A percentile compares a stretch with the other conserved stretches of the same genome.
These are phyloP conservation scores for Nicotiana otophora DNA, from an alignment of 257 asterid genomes.

Conservation along the genomic window DNA sequence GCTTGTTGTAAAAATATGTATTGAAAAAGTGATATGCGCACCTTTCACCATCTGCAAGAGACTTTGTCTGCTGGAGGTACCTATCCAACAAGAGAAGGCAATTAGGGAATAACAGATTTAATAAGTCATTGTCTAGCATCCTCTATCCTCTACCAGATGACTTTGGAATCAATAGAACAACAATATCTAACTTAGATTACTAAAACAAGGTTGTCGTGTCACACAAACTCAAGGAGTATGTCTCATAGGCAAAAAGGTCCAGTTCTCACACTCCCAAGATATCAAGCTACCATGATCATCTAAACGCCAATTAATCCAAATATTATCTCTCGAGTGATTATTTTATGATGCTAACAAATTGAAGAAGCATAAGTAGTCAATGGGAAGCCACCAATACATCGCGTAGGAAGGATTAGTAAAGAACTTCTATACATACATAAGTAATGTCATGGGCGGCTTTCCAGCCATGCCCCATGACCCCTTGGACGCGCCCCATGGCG, in stretches of 20 bases:
- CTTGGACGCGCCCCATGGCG: too few relatives aligned
- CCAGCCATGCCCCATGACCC: too few relatives aligned
- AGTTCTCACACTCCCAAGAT: background rate
- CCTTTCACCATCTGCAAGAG: constrained; percentile 26
- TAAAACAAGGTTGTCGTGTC: background rate
- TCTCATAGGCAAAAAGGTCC: background rate
- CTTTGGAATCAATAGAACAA: background rate
- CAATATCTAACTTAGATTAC: background rate
- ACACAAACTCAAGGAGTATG: background rate
- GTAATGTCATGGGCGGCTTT: too few relatives aligned
- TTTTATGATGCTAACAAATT: background rate
- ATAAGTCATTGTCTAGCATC: background rate
- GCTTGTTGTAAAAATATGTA: constrained; percentile 81
- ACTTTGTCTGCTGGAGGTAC: constrained; percentile 60
- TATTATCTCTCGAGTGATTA: background rate
- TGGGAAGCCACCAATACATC: background rate
- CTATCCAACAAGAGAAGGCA: constrained; percentile 32
- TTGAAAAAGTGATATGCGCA: constrained; percentile 61
- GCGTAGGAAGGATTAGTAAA: background rate
- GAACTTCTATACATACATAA: background rate
- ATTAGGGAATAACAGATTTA: constrained; percentile 6
- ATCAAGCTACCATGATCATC: background rate
- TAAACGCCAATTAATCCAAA: background rate
- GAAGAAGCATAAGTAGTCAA: constrained; percentile 3
- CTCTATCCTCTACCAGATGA: background rate